Conservation (phyloP, 768 basidiomycete genomes). For the Kwoniella dendrophila region DNA sequence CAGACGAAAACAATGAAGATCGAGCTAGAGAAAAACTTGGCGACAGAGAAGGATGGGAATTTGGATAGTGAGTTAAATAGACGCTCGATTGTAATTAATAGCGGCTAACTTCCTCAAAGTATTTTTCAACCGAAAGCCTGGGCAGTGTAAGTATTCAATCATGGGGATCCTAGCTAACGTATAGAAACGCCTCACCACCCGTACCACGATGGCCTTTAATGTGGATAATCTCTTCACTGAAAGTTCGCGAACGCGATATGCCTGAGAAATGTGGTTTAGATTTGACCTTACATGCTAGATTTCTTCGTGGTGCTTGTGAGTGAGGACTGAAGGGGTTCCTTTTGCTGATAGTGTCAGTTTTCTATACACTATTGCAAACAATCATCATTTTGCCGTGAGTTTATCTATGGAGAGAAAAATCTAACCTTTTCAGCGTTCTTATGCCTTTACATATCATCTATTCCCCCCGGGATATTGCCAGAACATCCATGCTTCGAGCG, state of each 20-base stretch:
- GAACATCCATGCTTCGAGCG: constrained; percentile 52
- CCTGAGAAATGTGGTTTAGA: constrained; percentile 52
- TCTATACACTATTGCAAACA: constrained; percentile 49
- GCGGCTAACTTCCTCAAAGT: constrained; percentile 16
- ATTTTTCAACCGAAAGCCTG: constrained; percentile 51
- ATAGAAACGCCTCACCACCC: constrained; percentile 40
- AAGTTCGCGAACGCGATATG: constrained; percentile 50
- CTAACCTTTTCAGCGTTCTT: constrained; percentile 35
- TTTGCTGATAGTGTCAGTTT: constrained; percentile 36
- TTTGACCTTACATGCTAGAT: constrained; percentile 51
- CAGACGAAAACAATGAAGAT: constrained; percentile 1
- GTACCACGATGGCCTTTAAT: constrained; percentile 50
- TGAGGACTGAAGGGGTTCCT: neutral
- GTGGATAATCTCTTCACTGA: constrained; percentile 46
- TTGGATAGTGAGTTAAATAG: constrained; percentile 47
- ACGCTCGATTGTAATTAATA: neutral
- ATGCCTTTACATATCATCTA: constrained; percentile 52
- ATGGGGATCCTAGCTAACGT: constrained; percentile 7
- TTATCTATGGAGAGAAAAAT: neutral
- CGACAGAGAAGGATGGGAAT: constrained; percentile 52
- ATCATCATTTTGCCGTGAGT: constrained; percentile 42
- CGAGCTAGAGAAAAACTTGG: constrained; percentile 37
- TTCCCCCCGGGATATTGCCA: constrained; percentile 31
- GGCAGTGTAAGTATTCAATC: constrained; percentile 35
- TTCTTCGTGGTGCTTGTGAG: constrained; percentile 48